Evolutionary conservation across 1,284 basidiomycete species (phyloP).

Genomic region (Crucibulum parvulum): DNA sequence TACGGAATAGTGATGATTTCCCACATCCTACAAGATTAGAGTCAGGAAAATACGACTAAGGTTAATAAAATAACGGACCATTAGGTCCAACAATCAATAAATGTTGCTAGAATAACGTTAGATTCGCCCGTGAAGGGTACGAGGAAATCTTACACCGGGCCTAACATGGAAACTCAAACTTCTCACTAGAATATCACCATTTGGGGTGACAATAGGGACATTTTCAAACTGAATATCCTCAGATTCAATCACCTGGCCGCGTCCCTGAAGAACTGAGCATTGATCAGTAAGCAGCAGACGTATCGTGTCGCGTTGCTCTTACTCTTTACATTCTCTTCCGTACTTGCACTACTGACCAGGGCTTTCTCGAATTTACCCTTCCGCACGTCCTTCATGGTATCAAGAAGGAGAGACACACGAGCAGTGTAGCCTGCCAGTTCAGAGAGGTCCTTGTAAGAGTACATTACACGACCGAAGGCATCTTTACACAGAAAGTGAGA

Average conservation of each 20-base stretch:
- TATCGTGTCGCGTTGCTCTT: constrained; percentile 27
- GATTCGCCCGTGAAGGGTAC: constrained; percentile 7
- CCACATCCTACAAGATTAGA: constrained; percentile 65
- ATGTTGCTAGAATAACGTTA: constrained; percentile 70
- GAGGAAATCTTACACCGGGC: constrained; percentile 72
- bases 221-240: constrained; percentile 92
- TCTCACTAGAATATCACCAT: constrained; percentile 90
- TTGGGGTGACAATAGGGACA: constrained; percentile 96
- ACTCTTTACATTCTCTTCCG: constrained; percentile 86
- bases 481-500: constrained; percentile 44
- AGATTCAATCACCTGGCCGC: constrained; percentile 83
- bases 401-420: constrained; percentile 88
- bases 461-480: constrained; percentile 88
- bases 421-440: constrained; percentile 97
- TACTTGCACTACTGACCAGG: constrained; percentile 77
- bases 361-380: constrained; percentile 90
- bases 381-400: constrained; percentile 91
- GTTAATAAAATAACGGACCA: constrained; percentile 48
- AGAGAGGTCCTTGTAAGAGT: constrained; percentile 95
- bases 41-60: constrained; percentile 2
- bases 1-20: constrained; percentile 92
- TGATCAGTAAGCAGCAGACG: background rate
- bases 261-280: constrained; percentile 76
- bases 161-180: constrained; percentile 90
- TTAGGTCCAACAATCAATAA: constrained; percentile 93